Evolutionary conservation across 23 red algal species (phyloP), one percentile per base, ranked within the genome.

Genomic region (Gracilaria caudata): DNA sequence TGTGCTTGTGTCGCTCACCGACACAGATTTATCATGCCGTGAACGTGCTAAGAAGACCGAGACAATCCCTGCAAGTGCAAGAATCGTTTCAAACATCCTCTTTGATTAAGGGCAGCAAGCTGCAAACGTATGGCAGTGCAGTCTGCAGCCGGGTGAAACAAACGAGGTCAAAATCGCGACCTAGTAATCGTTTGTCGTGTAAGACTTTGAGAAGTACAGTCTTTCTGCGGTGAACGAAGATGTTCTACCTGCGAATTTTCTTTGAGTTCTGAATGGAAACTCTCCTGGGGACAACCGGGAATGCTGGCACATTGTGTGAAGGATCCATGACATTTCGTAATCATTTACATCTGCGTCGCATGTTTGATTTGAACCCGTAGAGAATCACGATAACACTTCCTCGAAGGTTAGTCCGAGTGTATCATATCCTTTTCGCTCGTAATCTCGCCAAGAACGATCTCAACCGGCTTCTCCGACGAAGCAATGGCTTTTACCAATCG

Each of bases 381-480:
- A 30, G 14, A 66, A 16, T 66, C 2, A 14, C 13, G 7, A 8
- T 36, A 66, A 36, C 35, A 66, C 29, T 3, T 33, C 61, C 61
- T 36, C 36, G 11, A 33, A 35, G 57, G 3, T 66, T 36, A 66
- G 8, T 66, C 61, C 0, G 61, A 66, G 30, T 66, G 26, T 33
- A 66, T 66, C 61, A 66, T 66, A 30, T 66, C 61, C 61, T 66
- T 66, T 66, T 57, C 77, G 19, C 44, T 33, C 8, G 77, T 80
- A 24, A 80, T 61, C 56, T 80, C 77, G 11, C 77, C 77, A 20
- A 80, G 53, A 43, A 51, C 40, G 4, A 80, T 60, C 6, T 80
- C 77, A 58, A 80, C n/a, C 10, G 77, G 53, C 34, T 58, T 63
- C 36, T 80, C 77, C 10, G 53, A 60, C 20, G 53, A 60, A 45